Evolutionary conservation across 805 yeast genomes (phyloP), one percentile per base, ranked within the genome.

Genomic region (Pichia sporocuriosa): DNA sequence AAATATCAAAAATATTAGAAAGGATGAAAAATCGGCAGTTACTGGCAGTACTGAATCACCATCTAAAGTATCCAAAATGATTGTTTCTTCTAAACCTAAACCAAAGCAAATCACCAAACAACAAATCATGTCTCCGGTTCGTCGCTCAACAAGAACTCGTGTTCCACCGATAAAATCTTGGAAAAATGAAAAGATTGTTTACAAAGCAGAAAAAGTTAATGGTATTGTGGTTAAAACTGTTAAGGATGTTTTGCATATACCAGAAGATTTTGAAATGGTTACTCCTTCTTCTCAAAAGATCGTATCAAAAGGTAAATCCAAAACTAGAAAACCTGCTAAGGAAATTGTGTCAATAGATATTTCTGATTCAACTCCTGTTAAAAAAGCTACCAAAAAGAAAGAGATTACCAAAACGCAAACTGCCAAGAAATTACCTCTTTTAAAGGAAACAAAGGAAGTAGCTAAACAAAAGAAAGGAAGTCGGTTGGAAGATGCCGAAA

Each of bases 81-180:
- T 15, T 5, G n/a, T 26, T 26, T 26, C 29, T 8, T 26, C 28
- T n/a, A 20, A 35, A 17, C 17, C 31, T 16, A 41, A 28, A 48
- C 48, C 9, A 50, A 8, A 5, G 10, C 29, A 26, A 26, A 11
- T 11, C 10, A 8, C 13, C 13, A 13, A 12, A 20, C 30, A 16
- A 35, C n/a, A n/a, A n/a, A n/a, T n/a, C n/a, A n/a, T n/a, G n/a
- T n/a, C 34, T 11, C 74, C 77, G 0, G 53, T 75, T 2, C 67
- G 95, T 48, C 65, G 84, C 48, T 83, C 95, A 0, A 67, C 71
- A 25, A 69, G 96, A 52, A 73, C 76, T 0, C 73, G 75, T 47
- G 70, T 83, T 6, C 74, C 80, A 4, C 90, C 95, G 0, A 63
- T 87, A 48, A 89, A 86, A 3, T 84, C 72, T 57, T 87, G 96